Base-by-base conservation (phyloP, 2,329 filamentous ascomycete species). In the Trichophyton equinum region DNA sequence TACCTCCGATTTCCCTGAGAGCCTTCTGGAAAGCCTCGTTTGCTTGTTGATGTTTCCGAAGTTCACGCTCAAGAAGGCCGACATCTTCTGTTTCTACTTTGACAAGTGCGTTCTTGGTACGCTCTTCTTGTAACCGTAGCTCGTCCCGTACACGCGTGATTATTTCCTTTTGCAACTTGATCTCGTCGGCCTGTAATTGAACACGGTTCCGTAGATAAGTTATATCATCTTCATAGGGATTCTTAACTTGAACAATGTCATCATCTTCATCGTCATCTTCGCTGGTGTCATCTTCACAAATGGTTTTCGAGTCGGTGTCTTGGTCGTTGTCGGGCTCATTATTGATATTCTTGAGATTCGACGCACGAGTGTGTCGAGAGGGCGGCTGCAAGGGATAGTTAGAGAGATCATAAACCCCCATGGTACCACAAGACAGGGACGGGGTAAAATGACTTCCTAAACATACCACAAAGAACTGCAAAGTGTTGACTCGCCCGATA, bases 1-100 rank as follows among this genome's bases (percentile, higher is more conserved):
- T 97, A 71, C 92, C 94, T 68, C 94, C 94, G 67, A 99, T 97
- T 74, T 99, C 94, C 65, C 91, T 85, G 38, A 99, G 78, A 9
- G 94, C 94, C 75, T 97, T 97, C 73, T 97, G 91, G 82, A 97
- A 99, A 68, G 94, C 95, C 75, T 96, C 86, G 75, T 99, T 99
- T 71, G 95, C 94, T 76, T 96, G 94, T 73, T 96, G 91, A 71
- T 96, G 91, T 76, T 97, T 97, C 79, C 88, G 91, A 62, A 99
- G 81, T 75, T 99, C 94, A 62, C 92, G 85, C 77, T 97, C 92
- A 46, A 97, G 81, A 40, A 89, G 86, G 60, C 89, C 87, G 65
- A 97, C 92, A 67, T 94, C 91, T 73, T 91, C 86, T 65, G 88
- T 84, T 74, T 96, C 91, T 59, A 95, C 86, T 64, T 87, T 83